phyloP scores from a whole-genome alignment of 164 flowering plant species.

The Kalanchoe fedtschenkoi region DNA sequence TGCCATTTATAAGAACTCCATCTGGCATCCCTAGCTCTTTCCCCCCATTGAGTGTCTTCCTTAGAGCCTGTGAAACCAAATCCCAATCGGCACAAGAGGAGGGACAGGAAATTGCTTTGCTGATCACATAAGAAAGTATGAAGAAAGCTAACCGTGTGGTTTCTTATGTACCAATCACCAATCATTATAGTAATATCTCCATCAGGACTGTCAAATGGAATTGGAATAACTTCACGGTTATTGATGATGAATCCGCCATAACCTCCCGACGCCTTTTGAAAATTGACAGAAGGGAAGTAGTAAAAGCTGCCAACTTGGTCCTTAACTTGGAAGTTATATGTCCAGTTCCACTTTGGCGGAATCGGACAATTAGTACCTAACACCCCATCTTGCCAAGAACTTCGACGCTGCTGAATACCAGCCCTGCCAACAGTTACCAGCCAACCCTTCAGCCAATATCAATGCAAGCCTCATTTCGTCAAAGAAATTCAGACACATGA shows the following conservation, averaged over 20 bases:
- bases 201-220: conserved; percentile 72
- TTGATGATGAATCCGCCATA: conserved; percentile 73
- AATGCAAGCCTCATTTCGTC: background rate
- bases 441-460: background rate
- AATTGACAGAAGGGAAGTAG: conserved; percentile 80
- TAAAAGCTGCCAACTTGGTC: conserved; percentile 96
- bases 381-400: conserved; percentile 97
- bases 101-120: no score
- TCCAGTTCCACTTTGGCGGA: conserved; percentile 84
- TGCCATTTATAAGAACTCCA: conserved; percentile 94
- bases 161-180: conserved; percentile 86
- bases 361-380: conserved; percentile 93
- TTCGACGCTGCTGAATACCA: conserved; percentile 70
- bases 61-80: conserved; percentile 43
- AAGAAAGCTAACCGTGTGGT: conserved; percentile 65
- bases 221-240: conserved; percentile 50
- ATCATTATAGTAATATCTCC: conserved; percentile 69
- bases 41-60: conserved; percentile 62
- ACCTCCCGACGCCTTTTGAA: conserved; percentile 92
- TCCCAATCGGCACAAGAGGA: background rate
- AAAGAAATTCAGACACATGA: background rate
- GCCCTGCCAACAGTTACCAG: conserved; percentile 33
- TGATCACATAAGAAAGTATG: background rate
- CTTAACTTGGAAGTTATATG: conserved; percentile 91
- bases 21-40: conserved; percentile 89